These are phyloP conservation scores for Chiua virens DNA, from an alignment of 768 basidiomycete species.

Conservation along the genomic window DNA sequence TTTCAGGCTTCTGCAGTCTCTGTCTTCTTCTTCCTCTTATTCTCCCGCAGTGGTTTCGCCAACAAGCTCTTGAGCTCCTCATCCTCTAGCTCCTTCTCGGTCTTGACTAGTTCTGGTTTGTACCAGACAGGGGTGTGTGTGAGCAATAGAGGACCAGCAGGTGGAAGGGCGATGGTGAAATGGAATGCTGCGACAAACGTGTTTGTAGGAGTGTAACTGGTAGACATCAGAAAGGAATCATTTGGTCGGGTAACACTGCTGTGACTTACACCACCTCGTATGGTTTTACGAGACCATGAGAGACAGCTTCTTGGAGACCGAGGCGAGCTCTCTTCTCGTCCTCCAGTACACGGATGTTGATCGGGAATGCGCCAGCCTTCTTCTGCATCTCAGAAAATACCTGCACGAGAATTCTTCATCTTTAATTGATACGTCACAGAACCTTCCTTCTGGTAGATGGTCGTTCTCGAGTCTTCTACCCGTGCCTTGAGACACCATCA, in stretches of 20 bases:
- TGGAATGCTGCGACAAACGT: slow-evolving; percentile 95
- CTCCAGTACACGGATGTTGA: slow-evolving; percentile 91
- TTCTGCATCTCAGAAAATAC: slow-evolving; percentile 97
- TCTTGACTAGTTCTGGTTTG: slow-evolving; percentile 86
- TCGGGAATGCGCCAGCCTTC: slow-evolving; percentile 97
- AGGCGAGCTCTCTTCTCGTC: slow-evolving; percentile 96
- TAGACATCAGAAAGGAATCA: neutral
- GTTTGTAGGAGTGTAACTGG: slow-evolving; percentile 74
- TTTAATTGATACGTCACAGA: slow-evolving; percentile 92
- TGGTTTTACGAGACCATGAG: slow-evolving; percentile 90
- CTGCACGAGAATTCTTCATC: slow-evolving; percentile 95
- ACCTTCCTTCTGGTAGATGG: slow-evolving; percentile 89
- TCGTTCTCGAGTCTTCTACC: slow-evolving; percentile 84
- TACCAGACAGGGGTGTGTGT: slow-evolving; percentile 92
- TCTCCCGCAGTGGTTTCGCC: slow-evolving; percentile 77
- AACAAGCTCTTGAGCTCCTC: slow-evolving; percentile 81
- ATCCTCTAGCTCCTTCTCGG: slow-evolving; percentile 86
- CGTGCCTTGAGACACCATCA: slow-evolving; percentile 63
- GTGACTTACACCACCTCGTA: slow-evolving; percentile 87
- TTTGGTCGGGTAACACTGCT: neutral
- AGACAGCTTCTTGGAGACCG: slow-evolving; percentile 94
- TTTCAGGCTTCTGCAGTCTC: slow-evolving; percentile 44
- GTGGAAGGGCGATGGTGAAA: slow-evolving; percentile 92
- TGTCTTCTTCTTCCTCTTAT: slow-evolving; percentile 89
- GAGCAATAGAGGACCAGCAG: slow-evolving; percentile 85